A percentile compares a stretch with the other conserved stretches of the same genome.
Evolutionary conservation across 1,284 basidiomycete genomes (phyloP).

Genomic region (Malassezia obtusa): DNA sequence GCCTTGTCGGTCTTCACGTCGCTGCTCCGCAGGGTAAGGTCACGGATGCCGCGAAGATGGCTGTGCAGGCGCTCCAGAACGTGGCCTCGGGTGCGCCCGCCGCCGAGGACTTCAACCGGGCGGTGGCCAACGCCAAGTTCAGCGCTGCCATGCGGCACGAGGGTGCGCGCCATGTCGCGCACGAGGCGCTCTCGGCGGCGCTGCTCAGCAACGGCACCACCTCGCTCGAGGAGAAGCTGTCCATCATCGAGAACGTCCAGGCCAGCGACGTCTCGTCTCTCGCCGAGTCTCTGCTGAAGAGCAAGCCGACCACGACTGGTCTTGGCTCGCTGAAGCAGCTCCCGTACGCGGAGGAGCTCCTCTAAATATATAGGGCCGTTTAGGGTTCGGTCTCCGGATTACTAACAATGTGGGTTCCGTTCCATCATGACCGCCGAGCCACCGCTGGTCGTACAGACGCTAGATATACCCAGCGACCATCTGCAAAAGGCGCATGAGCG

Average conservation of each 20-base stretch:
- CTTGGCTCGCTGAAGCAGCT: slow-evolving; percentile 41
- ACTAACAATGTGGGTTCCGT: not conserved
- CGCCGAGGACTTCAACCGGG: slow-evolving; percentile 29
- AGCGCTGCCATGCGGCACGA: slow-evolving; percentile 33
- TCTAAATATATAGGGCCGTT: slow-evolving; percentile 18
- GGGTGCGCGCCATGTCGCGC: slow-evolving; percentile 22
- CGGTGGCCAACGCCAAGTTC: slow-evolving; percentile 45
- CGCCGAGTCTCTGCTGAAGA: slow-evolving; percentile 40
- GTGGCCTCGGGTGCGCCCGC: slow-evolving; percentile 27
- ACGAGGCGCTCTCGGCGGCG: slow-evolving; percentile 27
- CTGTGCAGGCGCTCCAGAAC: slow-evolving; percentile 33
- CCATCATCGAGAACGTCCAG: slow-evolving; percentile 33
- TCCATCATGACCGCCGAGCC: not conserved
- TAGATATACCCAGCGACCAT: not conserved
- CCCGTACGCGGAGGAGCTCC: slow-evolving; percentile 44
- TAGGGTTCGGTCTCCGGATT: not conserved
- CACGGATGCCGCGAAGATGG: slow-evolving; percentile 28
- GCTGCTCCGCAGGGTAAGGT: slow-evolving; percentile 31
- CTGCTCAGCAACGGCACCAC: slow-evolving; percentile 29
- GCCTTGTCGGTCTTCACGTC: slow-evolving; percentile 41
- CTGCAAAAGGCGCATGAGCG: not conserved
- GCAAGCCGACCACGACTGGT: slow-evolving; percentile 42
- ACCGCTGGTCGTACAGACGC: slow-evolving; percentile 4
- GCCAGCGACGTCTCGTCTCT: slow-evolving; percentile 23
- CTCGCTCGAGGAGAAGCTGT: slow-evolving; percentile 26